phyloP scores from a whole-genome alignment of 179 eudicot genomes.

The Beta corolliflora region DNA sequence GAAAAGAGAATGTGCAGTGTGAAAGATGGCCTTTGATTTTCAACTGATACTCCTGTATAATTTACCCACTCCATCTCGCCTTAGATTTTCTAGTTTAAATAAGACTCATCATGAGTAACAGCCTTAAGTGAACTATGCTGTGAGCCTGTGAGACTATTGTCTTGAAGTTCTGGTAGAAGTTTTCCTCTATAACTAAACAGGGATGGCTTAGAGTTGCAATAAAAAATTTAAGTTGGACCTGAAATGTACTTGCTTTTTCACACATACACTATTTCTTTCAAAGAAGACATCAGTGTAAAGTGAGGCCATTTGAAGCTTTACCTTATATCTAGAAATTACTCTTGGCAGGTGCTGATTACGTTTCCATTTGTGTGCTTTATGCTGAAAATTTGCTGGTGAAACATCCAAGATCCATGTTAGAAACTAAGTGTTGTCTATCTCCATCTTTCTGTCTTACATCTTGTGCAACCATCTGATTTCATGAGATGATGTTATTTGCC shows the following conservation, averaged over 20 bases:
- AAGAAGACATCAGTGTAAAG: too few relatives aligned
- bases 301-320: not conserved
- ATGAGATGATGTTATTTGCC: not conserved
- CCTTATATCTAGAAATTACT: not conserved
- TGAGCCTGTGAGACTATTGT: too few relatives aligned
- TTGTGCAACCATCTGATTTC: not conserved
- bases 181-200: too few relatives aligned
- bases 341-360: not conserved
- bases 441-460: not conserved
- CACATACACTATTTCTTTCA: not conserved
- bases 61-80: not conserved
- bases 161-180: not conserved
- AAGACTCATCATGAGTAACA: not conserved
- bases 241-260: not conserved
- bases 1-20: not conserved
- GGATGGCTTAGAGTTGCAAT: not conserved
- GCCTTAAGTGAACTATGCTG: not conserved
- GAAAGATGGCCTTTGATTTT: not conserved
- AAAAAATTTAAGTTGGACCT: not conserved
- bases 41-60: not conserved
- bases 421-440: not conserved
- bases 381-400: not conserved
- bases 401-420: not conserved
- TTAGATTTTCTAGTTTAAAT: too few relatives aligned
- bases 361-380: not conserved